A percentile compares a stretch with the other conserved stretches of the same genome.
These are phyloP conservation scores for Sophora flavescens DNA, from an alignment of 306 rosid genomes.

Conservation along the genomic window DNA sequence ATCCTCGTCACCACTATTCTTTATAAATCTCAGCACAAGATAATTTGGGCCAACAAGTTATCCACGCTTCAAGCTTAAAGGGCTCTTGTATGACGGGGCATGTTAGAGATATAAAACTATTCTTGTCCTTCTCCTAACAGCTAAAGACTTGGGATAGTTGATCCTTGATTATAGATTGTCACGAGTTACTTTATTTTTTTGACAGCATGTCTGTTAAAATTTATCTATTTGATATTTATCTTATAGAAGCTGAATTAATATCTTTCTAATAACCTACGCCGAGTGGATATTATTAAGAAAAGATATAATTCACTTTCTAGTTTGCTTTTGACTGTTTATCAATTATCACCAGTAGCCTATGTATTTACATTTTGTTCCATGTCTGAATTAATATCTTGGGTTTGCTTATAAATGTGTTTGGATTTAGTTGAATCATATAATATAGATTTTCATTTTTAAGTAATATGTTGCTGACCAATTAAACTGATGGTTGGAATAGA, in stretches of 20 bases:
- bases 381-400: neutral
- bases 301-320: neutral
- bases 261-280: neutral
- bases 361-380: slow-evolving; percentile 17
- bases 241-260: slow-evolving; percentile 1
- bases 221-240: slow-evolving; percentile 21
- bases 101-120: slow-evolving; percentile 13
- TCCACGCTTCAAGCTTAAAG: neutral
- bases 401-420: slow-evolving; percentile 15
- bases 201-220: neutral
- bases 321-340: slow-evolving; percentile 13
- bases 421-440: neutral
- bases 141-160: slow-evolving; percentile 2
- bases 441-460: slow-evolving; percentile 7
- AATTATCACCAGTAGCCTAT: slow-evolving; percentile 1
- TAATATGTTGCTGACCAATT: slow-evolving; percentile 8
- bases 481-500: neutral
- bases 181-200: slow-evolving; percentile 13
- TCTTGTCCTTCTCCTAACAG: neutral
- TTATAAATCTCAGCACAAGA: neutral
- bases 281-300: slow-evolving; percentile 6
- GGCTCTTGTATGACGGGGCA: neutral
- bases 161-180: slow-evolving; percentile 8
- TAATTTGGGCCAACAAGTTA: slow-evolving; percentile 19
- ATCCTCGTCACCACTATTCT: neutral